A percentile compares a stretch with the other conserved stretches of the same genome.
phyloP scores from a whole-genome alignment of 139 green algal species.

The Chlamydomonas asymmetrica region DNA sequence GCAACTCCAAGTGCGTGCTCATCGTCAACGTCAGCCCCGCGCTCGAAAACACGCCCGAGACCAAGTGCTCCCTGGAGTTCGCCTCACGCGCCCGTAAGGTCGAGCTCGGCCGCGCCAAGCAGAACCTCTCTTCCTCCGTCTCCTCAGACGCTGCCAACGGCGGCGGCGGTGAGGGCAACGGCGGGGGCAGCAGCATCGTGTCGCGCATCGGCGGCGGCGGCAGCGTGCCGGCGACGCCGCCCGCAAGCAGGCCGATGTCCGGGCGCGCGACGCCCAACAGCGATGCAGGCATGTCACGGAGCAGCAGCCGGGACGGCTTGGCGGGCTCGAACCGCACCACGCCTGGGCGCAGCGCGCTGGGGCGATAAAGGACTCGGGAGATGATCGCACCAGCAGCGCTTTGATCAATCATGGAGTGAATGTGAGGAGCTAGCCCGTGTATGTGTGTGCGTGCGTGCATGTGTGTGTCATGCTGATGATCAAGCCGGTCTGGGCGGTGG shows the following conservation, averaged over 20 bases:
- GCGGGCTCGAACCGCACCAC: neutral
- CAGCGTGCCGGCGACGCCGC: neutral
- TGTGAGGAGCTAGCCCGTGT: neutral
- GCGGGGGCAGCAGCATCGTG: too few relatives aligned
- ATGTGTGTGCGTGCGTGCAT: neutral
- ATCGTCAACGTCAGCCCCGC: slow-evolving; percentile 50
- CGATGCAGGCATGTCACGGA: slow-evolving; percentile 7
- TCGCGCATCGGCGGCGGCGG: too few relatives aligned
- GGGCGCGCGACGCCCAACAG: slow-evolving; percentile 1
- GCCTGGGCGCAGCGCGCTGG: neutral
- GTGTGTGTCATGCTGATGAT: neutral
- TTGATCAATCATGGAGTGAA: neutral
- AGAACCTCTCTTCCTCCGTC: neutral
- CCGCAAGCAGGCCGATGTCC: neutral
- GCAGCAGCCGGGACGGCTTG: neutral
- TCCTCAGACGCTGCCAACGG: too few relatives aligned
- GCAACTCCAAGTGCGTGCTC: slow-evolving; percentile 45
- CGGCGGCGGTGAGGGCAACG: neutral
- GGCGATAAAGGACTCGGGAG: neutral
- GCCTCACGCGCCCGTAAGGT: slow-evolving; percentile 63
- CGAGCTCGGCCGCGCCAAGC: slow-evolving; percentile 31
- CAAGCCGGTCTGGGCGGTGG: neutral
- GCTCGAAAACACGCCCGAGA: slow-evolving; percentile 56
- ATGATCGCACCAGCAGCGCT: neutral
- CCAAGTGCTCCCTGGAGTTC: slow-evolving; percentile 69